Conservation (phyloP, 73 alveolate genomes). For the Paramecium octaurelia region DNA sequence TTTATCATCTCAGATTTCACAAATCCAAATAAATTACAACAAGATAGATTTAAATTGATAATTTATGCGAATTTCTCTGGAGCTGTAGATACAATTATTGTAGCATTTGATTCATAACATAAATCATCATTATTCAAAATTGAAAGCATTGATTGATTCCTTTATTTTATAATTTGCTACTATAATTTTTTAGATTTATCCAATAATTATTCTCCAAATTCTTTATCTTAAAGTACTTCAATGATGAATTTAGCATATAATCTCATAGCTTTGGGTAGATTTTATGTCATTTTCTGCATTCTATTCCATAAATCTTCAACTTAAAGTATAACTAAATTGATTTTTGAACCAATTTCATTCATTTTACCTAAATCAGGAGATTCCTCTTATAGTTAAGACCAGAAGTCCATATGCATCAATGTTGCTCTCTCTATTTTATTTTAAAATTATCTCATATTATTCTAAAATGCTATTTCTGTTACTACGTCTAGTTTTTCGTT, state of each 20-base stretch:
- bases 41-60: conserved; percentile 19
- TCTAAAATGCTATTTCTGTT: conserved; percentile 50
- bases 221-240: conserved; percentile 48
- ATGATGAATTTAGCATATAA: conserved; percentile 46
- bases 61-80: conserved; percentile 52
- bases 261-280: conserved; percentile 57
- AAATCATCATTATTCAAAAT: conserved; percentile 38
- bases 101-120: conserved; percentile 39
- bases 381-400: conserved; percentile 57
- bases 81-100: conserved; percentile 8
- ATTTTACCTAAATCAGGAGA: conserved; percentile 58
- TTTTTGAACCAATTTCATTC: conserved; percentile 52
- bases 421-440: conserved; percentile 59
- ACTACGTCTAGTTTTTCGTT: conserved; percentile 36
- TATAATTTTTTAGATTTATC: conserved; percentile 32
- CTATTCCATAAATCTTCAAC: conserved; percentile 59
- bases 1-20: conserved; percentile 44
- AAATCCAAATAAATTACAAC: conserved; percentile 40
- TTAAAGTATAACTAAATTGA: conserved; percentile 1
- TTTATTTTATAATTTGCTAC: background rate
- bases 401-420: conserved; percentile 57
- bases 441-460: conserved; percentile 45
- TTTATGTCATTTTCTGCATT: conserved; percentile 3
- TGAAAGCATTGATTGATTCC: background rate
- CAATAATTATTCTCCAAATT: conserved; percentile 34